Base-by-base conservation (phyloP, 2,329 filamentous ascomycete species). In the Penicillium sp. region DNA sequence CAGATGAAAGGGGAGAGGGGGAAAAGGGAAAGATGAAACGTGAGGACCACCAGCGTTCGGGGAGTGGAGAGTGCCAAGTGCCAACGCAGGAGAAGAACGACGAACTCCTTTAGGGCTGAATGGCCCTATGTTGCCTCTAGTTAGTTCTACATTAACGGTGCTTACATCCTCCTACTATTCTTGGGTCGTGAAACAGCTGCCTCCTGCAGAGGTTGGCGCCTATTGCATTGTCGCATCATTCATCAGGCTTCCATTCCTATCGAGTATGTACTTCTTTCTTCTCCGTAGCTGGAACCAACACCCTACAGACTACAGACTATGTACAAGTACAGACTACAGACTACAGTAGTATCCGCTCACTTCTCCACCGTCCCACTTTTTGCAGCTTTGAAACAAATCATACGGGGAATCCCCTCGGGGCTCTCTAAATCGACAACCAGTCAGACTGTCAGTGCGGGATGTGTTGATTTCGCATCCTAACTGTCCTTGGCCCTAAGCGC, bases 1-100 rank as follows among this genome's bases (percentile, higher is more conserved):
- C 47, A 38, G 59, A 49, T 54, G 55, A 56, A 60, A 63, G 56
- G 57, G 55, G 49, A 56, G 51, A 37, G 33, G 51, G 51, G 51
- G 24, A 40, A 54, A 56, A 47, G 28, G 37, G 53, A 53, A 62
- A 61, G 65, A 51, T 63, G 66, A 68, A 68, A 70, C 65, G 58
- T 26, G 54, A 30, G n/a, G n/a, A 38, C 15, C 45, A 17, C 17
- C 15, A 33, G 35, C 38, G 53, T 56, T 59, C 45, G 37, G 19
- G 44, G 35, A 17, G 58, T 60, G 59, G 53, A 58, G 53, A 45
- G 26, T 26, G n/a, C 26, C 37, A 33, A 53, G 24, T n/a, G 12
- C 37, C 49, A 44, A 47, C 37, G 38, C 37, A 49, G 47, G 53
- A 38, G 28, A 15, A 22, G 28, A 7, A 45, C 35, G 8, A 45